Base-by-base conservation (phyloP, 106 monocot species). In the Dioscorea dumetorum region DNA sequence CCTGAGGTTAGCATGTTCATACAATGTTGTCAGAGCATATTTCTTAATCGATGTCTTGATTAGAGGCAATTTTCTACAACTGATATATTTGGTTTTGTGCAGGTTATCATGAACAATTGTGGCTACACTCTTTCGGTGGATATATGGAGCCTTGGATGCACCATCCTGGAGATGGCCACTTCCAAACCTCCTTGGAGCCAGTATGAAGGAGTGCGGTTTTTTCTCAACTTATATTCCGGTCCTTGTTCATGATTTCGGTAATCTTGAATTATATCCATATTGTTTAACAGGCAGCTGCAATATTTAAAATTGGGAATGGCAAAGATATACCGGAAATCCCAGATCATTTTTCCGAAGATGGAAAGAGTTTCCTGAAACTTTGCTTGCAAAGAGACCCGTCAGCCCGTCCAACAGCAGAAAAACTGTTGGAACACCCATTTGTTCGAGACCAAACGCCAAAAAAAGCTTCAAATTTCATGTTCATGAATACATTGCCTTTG, bases 131-230 rank as follows among this genome's bases (percentile, higher is more conserved):
- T 99, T 9, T 71, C 99, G 11, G 93, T 87, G 15, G 99, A 99
- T 77, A 93, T 99, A 35, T 99, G 99, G 99, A 99, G 99, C 76
- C 87, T 99, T 70, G 99, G 93, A 48, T 99, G 99, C 48, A 99
- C 93, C 22, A 66, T 99, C 75, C 70, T 99, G 51, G 99, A 99
- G 72, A 99, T 99, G 93, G 93, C 87, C 48, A 90, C 92, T 54
- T 79, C 85, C 24, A 99, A 85, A 77, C 93, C 93, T 79, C 99
- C 99, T 22, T 99, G 99, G 99, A 83, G 74, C 64, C 76, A 82
- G 52, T 99, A 58, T 71, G 83, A 84, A 79, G 99, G 87, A 87
- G 99, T 99, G 65, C 0, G 84, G 0, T 52, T 48, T 62, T 57
- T 60, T 61, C 57, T 60, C 63, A 41, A 41, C 41, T 41, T 10